A percentile compares a stretch with the other conserved stretches of the same genome.
Evolutionary conservation across 2,329 filamentous ascomycete species (phyloP).

Genomic region (Pezicula neosporulosa): DNA sequence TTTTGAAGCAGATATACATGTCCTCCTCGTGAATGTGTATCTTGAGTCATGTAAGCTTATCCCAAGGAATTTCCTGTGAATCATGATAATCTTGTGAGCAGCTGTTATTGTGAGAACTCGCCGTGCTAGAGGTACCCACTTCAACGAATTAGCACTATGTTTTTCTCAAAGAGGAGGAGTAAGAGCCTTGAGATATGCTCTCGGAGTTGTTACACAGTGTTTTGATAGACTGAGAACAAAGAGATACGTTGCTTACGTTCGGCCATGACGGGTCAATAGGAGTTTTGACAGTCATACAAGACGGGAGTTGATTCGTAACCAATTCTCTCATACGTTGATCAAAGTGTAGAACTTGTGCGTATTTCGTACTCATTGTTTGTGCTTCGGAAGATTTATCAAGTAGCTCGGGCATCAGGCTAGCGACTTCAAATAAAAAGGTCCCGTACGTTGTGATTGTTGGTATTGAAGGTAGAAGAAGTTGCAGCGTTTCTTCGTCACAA

Average conservation of each 20-base stretch:
- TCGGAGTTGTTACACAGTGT: too few species aligned
- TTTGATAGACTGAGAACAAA: too few species aligned
- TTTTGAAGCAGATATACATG: conserved; percentile 17
- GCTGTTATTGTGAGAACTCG: conserved; percentile 13
- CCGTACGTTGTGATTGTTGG: conserved; percentile 13
- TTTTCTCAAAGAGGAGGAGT: too few species aligned
- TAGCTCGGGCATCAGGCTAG: conserved; percentile 13
- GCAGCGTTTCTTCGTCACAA: conserved; percentile 15
- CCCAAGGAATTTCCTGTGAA: conserved; percentile 15
- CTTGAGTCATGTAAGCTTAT: conserved; percentile 15
- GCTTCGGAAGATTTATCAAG: conserved; percentile 10
- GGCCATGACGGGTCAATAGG: conserved; percentile 12
- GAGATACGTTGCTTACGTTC: too few species aligned
- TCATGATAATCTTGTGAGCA: conserved; percentile 20
- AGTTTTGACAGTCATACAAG: conserved; percentile 14
- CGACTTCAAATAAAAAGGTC: conserved; percentile 13
- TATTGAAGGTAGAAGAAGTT: conserved; percentile 3
- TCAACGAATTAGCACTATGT: too few species aligned
- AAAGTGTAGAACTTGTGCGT: conserved; percentile 13
- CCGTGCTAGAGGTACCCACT: conserved; percentile 12
- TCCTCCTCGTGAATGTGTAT: conserved; percentile 13
- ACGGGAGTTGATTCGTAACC: conserved; percentile 13
- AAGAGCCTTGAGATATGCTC: too few species aligned
- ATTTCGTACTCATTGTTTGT: conserved; percentile 8
- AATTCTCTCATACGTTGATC: conserved; percentile 17